Percentiles rank a stretch among this genome's conserved stretches.
Conservation (phyloP, 2,329 filamentous ascomycete species). For the Stromatinia cepivora region DNA sequence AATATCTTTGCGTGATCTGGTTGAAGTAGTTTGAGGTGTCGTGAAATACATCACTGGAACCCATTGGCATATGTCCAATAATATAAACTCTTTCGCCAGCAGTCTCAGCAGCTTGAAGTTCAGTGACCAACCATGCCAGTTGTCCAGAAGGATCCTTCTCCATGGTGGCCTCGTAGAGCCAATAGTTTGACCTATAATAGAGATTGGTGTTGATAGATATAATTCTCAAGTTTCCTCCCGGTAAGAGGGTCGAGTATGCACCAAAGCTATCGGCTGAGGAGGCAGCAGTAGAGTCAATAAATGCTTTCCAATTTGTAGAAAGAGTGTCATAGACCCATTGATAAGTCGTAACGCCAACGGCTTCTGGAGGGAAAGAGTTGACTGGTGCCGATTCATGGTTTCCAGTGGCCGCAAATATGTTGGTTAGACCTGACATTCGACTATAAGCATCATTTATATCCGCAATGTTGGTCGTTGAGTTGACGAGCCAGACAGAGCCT, state of each 20-base stretch:
- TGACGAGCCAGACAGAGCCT: slow-evolving; percentile 43
- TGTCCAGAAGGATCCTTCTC: slow-evolving; percentile 42
- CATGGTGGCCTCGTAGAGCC: slow-evolving; percentile 44
- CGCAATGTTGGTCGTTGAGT: slow-evolving; percentile 38
- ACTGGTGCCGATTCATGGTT: slow-evolving; percentile 46
- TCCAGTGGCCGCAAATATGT: slow-evolving; percentile 43
- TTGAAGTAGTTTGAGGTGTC: slow-evolving; percentile 42
- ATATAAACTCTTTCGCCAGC: slow-evolving; percentile 44
- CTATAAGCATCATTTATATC: slow-evolving; percentile 44
- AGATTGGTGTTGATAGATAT: slow-evolving; percentile 48
- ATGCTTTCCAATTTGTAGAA: slow-evolving; percentile 41
- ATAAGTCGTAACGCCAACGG: slow-evolving; percentile 30
- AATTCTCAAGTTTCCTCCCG: slow-evolving; percentile 41
- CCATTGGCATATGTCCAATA: slow-evolving; percentile 41
- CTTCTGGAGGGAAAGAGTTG: slow-evolving; percentile 42
- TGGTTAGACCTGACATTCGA: slow-evolving; percentile 39
- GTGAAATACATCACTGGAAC: slow-evolving; percentile 42
- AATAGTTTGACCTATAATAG: slow-evolving; percentile 47
- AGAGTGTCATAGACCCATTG: slow-evolving; percentile 46
- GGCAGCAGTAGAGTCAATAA: slow-evolving; percentile 40
- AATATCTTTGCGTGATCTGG: slow-evolving; percentile 38
- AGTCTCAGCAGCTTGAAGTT: slow-evolving; percentile 44
- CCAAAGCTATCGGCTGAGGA: slow-evolving; percentile 39
- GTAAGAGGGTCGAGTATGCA: slow-evolving; percentile 42
- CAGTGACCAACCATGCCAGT: slow-evolving; percentile 44